Conservation (phyloP, 139 green algal species). For the Coelastrella sp. region DNA sequence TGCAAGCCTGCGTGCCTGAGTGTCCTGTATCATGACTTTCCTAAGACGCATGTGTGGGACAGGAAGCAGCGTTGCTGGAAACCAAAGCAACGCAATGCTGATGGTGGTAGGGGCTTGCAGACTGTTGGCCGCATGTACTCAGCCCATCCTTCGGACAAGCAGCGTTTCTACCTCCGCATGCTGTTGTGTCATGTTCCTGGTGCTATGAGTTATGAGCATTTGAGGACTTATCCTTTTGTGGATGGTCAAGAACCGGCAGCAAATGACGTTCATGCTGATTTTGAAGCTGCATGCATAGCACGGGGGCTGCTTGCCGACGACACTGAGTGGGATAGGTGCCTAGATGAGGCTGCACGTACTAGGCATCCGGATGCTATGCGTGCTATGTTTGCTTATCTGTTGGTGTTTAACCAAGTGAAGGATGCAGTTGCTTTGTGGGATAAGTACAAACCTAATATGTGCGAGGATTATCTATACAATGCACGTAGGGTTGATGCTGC, state of each 20-base stretch:
- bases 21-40: slow-evolving; percentile 26
- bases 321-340: slow-evolving; percentile 20
- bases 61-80: background rate
- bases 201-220: slow-evolving; percentile 10
- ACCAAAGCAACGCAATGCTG: background rate
- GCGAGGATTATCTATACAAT: slow-evolving; percentile 16
- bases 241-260: background rate
- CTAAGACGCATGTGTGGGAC: background rate
- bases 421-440: slow-evolving; percentile 20
- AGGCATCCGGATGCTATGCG: background rate
- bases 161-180: slow-evolving; percentile 39
- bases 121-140: slow-evolving; percentile 37
- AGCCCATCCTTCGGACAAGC: background rate
- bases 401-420: background rate
- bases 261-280: background rate
- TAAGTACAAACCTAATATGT: background rate
- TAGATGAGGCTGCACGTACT: slow-evolving; percentile 12
- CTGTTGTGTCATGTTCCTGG: slow-evolving; percentile 38
- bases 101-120: background rate
- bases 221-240: slow-evolving; percentile 2
- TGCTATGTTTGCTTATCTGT: slow-evolving; percentile 14
- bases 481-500: background rate
- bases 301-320: slow-evolving; percentile 33
- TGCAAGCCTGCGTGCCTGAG: background rate
- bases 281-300: slow-evolving; percentile 25